Base-by-base conservation (phyloP, 139 green algal species). In the Auxenochlorella pyrenoidosa region DNA sequence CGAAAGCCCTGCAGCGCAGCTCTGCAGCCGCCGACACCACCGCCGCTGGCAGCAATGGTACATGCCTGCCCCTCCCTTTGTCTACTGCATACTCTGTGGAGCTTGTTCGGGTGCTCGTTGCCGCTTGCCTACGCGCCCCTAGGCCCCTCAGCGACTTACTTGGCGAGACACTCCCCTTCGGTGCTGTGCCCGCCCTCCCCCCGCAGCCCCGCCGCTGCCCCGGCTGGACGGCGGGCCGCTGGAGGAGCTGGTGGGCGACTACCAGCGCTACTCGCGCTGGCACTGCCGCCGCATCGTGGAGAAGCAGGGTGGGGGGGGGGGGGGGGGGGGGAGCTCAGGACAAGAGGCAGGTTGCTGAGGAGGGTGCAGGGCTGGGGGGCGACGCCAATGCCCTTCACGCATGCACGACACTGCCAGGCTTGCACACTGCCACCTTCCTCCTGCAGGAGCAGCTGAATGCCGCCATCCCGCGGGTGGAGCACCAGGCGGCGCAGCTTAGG, bases 201-300 rank as follows among this genome's bases (percentile, higher is more conserved):
- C 70, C 19, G 34, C 34, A 76, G 34, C 34, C 36, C 34, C 34
- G 34, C 70, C 63, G 63, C 13, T 71, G 28, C 63, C 63, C 63
- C 63, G 30, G 16, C n/a, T 83, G 51, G 51, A 71, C 6, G 21
- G 44, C 4, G 51, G 44, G 26, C 51, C 54, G 0, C 51, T 83
- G 15, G 63, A 83, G 51, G 47, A 40, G n/a, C 51, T 83, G 4
- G 78, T 71, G 15, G 51, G 13, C 0, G 54, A 72, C 36, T 83
- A 83, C 51, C 78, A 83, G 78, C 76, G 76, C 34, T 83, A 58
- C 78, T 66, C 78, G 12, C 78, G 78, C 30, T 83, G 78, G 78
- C 78, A 83, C 36, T 83, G 78, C 78, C 78, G 78, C 18, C 78
- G 78, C 51, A 83, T 83, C 19, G 78, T 83, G 6, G 78, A 83